These are phyloP conservation scores for Suhomyces sp. DNA, from an alignment of 805 yeast genomes.

Conservation along the genomic window DNA sequence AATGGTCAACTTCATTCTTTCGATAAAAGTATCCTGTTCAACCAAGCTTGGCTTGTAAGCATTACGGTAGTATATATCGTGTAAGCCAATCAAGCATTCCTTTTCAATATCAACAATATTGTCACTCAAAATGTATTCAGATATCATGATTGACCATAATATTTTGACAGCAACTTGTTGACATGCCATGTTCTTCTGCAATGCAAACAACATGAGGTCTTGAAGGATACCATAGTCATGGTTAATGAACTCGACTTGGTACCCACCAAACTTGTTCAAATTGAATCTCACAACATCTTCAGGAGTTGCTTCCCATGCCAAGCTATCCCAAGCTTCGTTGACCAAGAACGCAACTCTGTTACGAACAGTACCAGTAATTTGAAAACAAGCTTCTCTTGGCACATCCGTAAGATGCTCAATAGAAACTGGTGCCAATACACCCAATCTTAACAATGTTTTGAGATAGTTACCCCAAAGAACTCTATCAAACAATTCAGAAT, in stretches of 20 bases:
- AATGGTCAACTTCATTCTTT: slow-evolving; percentile 46
- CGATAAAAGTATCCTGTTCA: slow-evolving; percentile 56
- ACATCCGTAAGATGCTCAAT: slow-evolving; percentile 68
- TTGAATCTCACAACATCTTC: slow-evolving; percentile 59
- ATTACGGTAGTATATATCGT: slow-evolving; percentile 58
- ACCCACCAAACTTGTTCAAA: slow-evolving; percentile 61
- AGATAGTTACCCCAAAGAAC: slow-evolving; percentile 68
- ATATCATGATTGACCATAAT: slow-evolving; percentile 68
- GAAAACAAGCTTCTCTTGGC: slow-evolving; percentile 67
- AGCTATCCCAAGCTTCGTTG: slow-evolving; percentile 65
- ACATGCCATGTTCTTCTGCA: slow-evolving; percentile 63
- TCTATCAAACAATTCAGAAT: slow-evolving; percentile 54
- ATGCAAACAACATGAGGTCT: slow-evolving; percentile 62
- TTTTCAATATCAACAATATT: slow-evolving; percentile 58
- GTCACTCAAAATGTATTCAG: slow-evolving; percentile 60
- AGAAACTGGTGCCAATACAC: slow-evolving; percentile 65
- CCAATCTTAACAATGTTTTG: slow-evolving; percentile 53
- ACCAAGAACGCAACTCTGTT: slow-evolving; percentile 54
- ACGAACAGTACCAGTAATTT: slow-evolving; percentile 62
- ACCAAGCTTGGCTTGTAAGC: slow-evolving; percentile 53
- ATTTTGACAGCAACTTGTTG: slow-evolving; percentile 62
- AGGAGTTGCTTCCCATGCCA: slow-evolving; percentile 61
- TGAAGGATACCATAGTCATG: slow-evolving; percentile 58
- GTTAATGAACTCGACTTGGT: slow-evolving; percentile 62
- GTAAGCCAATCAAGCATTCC: slow-evolving; percentile 61